Base-by-base conservation (phyloP, 2,329 filamentous ascomycete genomes). In the Fusarium brevicatenulatum region DNA sequence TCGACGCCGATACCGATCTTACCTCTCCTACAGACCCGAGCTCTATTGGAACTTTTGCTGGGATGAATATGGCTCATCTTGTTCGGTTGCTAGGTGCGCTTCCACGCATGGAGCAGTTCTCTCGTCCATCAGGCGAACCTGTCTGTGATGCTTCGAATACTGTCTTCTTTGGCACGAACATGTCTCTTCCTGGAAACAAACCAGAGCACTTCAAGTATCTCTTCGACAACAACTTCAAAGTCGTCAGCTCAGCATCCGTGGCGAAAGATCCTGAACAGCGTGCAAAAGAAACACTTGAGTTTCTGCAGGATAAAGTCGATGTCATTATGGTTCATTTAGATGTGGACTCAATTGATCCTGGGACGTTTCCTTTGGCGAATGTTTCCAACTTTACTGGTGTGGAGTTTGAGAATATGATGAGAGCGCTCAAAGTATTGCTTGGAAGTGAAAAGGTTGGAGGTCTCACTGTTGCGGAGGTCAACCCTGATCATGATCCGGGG, bases 31-130 rank as follows among this genome's bases (percentile, higher is more conserved):
- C 54, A 3, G 72, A 76, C 7, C 30, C 63, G 15, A n/a, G 28
- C 47, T 72, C 74, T 9, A 76, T 50, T 9, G 70, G 72, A 2
- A 70, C 65, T 5, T 76, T 76, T 30, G 71, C 73, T 39, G 71
- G 73, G 18, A 76, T 76, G 73, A 76, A 68, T 21, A 76, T 76
- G 65, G 57, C 73, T 4, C 73, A 76, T 44, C 65, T 76, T 2
- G 56, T 70, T 13, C 60, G 64, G 7, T 21, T 58, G 3, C 50
- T 52, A 0, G 73, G 74, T 7, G 46, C 72, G 1, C 62, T 76
- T 18, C 6, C 63, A 9, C 55, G 61, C 1, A 75, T 76, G 74
- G 49, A 60, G 28, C 64, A 72, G 25, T 76, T 76, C 42, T 68
- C 64, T 12, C 70, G 64, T 4, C 52, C 60, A 4, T 76, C 74